Percentiles rank a stretch among this genome's conserved stretches.
Evolutionary conservation across 257 asterid species (phyloP).

Genomic region (Cynanchum wilfordii): DNA sequence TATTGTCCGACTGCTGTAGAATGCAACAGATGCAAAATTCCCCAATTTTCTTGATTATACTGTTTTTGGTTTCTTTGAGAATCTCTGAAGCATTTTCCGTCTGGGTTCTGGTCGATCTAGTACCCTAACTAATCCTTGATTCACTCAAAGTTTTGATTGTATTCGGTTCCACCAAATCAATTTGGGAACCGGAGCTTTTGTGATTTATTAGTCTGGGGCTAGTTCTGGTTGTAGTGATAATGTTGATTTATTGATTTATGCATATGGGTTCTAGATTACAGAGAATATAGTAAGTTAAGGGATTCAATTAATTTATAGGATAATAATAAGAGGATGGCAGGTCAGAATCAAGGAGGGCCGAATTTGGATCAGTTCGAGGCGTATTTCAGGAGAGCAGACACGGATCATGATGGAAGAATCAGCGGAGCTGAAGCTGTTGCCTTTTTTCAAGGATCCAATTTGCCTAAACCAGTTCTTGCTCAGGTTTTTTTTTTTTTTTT

Average conservation of each 20-base stretch:
- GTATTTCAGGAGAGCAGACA: conserved; percentile 78
- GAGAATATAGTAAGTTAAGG: not conserved
- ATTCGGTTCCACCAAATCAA: not conserved
- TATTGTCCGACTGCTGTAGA: not conserved
- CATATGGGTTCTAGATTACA: not conserved
- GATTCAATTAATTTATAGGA: conserved; percentile 1
- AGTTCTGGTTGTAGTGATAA: not conserved
- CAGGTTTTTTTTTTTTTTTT: too few relatives aligned
- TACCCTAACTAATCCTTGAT: not conserved
- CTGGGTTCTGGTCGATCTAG: not conserved
- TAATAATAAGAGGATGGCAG: conserved; percentile 34
- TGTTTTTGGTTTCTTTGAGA: not conserved
- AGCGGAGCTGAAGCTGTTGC: conserved; percentile 88
- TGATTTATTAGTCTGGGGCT: not conserved
- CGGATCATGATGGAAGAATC: conserved; percentile 91
- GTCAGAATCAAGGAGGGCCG: conserved; percentile 27
- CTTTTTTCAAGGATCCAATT: conserved; percentile 79
- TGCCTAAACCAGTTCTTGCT: conserved; percentile 74
- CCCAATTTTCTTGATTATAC: not conserved
- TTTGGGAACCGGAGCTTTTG: not conserved
- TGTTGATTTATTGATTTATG: not conserved
- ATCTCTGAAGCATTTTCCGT: not conserved
- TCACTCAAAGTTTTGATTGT: not conserved
- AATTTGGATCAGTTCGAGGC: conserved; percentile 77
- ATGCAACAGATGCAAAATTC: not conserved